Evolutionary conservation across 2,329 filamentous ascomycete species (phyloP).

Genomic region (Diaporthe citriasiana): DNA sequence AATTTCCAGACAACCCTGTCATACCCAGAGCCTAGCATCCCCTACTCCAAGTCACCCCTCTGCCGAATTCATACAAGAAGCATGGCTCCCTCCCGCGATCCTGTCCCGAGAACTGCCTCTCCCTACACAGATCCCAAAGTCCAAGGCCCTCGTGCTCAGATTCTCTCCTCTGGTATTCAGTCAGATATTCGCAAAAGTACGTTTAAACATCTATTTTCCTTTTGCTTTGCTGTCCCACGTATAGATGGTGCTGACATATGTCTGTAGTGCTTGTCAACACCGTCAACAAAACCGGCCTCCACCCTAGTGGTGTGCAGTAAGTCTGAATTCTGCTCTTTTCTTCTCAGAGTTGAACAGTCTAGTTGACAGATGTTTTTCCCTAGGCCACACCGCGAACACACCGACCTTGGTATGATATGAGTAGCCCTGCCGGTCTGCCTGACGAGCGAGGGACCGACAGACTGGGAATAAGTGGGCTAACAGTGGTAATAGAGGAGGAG

Average conservation of each 20-base stretch:
- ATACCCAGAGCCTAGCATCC: constrained; percentile 46
- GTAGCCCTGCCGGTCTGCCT: background rate
- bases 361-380: background rate
- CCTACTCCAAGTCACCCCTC: constrained; percentile 43
- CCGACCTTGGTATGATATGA: constrained; percentile 78
- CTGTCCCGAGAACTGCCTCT: constrained; percentile 59
- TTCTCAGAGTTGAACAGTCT: background rate
- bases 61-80: constrained; percentile 49
- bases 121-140: constrained; percentile 60
- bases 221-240: constrained; percentile 35
- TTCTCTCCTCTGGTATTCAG: constrained; percentile 52
- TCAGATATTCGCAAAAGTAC: constrained; percentile 50
- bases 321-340: constrained; percentile 54
- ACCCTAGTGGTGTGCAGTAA: constrained; percentile 91
- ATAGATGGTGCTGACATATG: constrained; percentile 34
- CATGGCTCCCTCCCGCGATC: constrained; percentile 51
- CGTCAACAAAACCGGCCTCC: constrained; percentile 93
- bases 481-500: constrained; percentile 77
- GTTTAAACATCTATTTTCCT: constrained; percentile 45
- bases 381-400: constrained; percentile 89
- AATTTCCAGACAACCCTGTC: constrained; percentile 49
- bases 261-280: constrained; percentile 67
- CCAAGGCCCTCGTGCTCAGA: constrained; percentile 60
- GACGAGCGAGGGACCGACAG: too few species aligned
- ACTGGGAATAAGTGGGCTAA: background rate